Base-by-base conservation (phyloP, 1,284 basidiomycete genomes). In the Takashimella koratensis region DNA sequence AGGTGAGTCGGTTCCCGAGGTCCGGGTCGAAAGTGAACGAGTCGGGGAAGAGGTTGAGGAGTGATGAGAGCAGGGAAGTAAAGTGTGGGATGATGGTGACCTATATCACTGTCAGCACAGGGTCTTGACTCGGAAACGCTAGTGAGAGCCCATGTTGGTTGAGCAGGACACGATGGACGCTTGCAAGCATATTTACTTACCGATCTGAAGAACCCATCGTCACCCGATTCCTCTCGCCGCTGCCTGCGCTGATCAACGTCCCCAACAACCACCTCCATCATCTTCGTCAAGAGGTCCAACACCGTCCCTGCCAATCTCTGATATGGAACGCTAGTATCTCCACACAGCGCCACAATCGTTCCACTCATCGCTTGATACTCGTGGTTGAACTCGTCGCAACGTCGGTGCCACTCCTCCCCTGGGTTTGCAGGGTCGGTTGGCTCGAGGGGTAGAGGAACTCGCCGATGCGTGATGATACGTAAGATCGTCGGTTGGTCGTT, bases 401-500 rank as follows among this genome's bases (percentile, higher is more conserved):
- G 30, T 36, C 30, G 30, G 30, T 36, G 8, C 43, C 21, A n/a
- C 42, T 46, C 3, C 40, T 27, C 11, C 21, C 22, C 24, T 53
- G 45, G 5, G 50, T 13, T 13, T 48, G 24, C 2, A 30, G 19
- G 3, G 57, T 21, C 5, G 65, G 56, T 19, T 30, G 47, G 3
- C 44, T 36, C 30, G 10, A 16, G 30, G 16, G 30, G 30, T 36
- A 16, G 30, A 36, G 16, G 30, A 8, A 8, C 10, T 36, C 30
- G 30, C 8, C 30, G 51, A 44, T 60, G 57, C 42, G 59, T 64
- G 27, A 70, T 45, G 25, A 71, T 59, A 8, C 65, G 60, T 40
- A 65, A 66, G 6, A 73, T 52, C 1, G 66, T 62, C 10, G 67
- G 62, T 49, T 60, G 56, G 42, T 51, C 20, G 41, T 50, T 49